Percentiles rank a stretch among this genome's conserved stretches.
These are phyloP conservation scores for Zygoascus biomembranicola DNA, from an alignment of 805 yeast genomes.

Conservation along the genomic window DNA sequence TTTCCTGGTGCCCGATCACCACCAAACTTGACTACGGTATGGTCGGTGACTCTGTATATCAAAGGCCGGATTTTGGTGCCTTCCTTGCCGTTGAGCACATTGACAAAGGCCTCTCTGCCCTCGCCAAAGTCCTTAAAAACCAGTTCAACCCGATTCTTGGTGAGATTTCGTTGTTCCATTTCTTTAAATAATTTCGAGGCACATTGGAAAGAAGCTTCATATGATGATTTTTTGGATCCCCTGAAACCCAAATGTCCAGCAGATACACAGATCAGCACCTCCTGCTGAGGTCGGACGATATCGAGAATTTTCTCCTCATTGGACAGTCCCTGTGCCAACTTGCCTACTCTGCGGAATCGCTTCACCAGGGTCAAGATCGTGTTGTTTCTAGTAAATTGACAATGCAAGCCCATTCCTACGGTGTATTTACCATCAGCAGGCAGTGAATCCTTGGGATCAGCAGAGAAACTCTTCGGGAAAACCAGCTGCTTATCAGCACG, in stretches of 20 bases:
- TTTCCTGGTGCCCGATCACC: constrained; percentile 79
- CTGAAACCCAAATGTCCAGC: constrained; percentile 88
- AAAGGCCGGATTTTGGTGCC: constrained; percentile 61
- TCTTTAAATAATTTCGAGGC: constrained; percentile 61
- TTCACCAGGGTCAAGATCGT: constrained; percentile 70
- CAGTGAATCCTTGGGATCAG: neutral
- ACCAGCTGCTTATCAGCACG: neutral
- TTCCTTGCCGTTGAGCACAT: constrained; percentile 83
- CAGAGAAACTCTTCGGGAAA: neutral
- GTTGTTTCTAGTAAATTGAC: constrained; percentile 73
- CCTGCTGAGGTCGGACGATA: constrained; percentile 72
- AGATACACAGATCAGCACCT: constrained; percentile 54
- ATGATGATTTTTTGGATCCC: constrained; percentile 83
- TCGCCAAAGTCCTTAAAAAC: constrained; percentile 78
- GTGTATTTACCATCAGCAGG: constrained; percentile 17
- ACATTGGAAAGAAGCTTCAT: constrained; percentile 88
- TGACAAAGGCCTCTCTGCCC: constrained; percentile 79
- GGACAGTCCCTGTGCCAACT: constrained; percentile 29
- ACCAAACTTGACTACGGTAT: constrained; percentile 81
- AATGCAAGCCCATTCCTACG: constrained; percentile 67
- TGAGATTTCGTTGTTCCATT: constrained; percentile 53
- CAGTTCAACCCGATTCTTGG: constrained; percentile 62
- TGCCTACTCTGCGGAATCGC: constrained; percentile 30
- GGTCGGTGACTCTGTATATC: constrained; percentile 65
- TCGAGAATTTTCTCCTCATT: constrained; percentile 54